Base-by-base conservation (phyloP, 2,329 filamentous ascomycete genomes). In the Fusarium setosum region DNA sequence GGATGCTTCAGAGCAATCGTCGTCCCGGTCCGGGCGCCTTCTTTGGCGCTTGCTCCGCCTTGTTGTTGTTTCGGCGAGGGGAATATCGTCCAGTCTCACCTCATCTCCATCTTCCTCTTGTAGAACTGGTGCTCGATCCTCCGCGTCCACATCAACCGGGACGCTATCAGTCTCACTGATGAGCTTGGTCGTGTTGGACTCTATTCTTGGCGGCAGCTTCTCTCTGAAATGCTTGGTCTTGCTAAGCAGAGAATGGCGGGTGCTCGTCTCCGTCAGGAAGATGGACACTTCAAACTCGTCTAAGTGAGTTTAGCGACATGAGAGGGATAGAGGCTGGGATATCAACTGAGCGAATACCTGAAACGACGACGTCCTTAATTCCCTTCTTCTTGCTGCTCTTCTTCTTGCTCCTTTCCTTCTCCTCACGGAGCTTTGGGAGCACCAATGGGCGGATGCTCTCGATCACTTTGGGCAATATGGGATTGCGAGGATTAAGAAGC, bases 231-330 rank as follows among this genome's bases (percentile, higher is more conserved):
- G 85, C 79, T 97, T 97, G 71, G 92, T 89, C 77, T 96, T 97
- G 56, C 90, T 91, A 58, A 98, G 85, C 34, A 99, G 82, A 31
- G 93, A 92, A 81, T 98, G 96, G 13, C 94, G 88, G 4, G 91
- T 94, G 50, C 88, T 90, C 8, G 91, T 92, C 76, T 97, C 93
- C 42, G 92, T 96, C 67, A 99, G 83, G 79, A 97, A 98, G 67
- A 99, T 92, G 34, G 94, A 92, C 13, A 97, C 93, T 75, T 98
- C 94, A 74, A 97, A 99, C 69, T 97, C 95, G 77, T 97, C 95
- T 96, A 71, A 54, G 61, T 24, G 41, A 50, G 10, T 31, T 74
- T 47, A 76, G 70, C 29, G 24, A 37, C 26, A 4, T 24, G 24
- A 42, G 12, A 11, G 29, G 18, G 51, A 24, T 20, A 48, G 2